These are phyloP conservation scores for Stachybotrys chartarum DNA, from an alignment of 2,329 filamentous ascomycete species.

Conservation along the genomic window DNA sequence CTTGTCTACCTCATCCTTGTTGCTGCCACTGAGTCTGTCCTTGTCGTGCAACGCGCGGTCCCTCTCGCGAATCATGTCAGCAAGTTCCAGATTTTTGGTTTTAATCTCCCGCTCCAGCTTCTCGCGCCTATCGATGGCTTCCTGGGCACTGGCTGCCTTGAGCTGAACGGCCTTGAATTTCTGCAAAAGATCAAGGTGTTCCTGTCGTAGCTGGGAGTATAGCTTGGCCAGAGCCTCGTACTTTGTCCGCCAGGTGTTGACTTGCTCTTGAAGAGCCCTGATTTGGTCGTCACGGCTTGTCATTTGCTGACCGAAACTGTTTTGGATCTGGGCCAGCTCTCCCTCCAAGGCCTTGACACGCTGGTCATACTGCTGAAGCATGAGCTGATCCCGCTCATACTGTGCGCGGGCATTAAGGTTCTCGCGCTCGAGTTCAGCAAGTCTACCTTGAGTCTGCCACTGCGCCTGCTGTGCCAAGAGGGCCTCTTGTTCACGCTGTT, in stretches of 20 bases:
- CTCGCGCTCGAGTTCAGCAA: slow-evolving; percentile 91
- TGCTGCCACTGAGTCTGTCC: slow-evolving; percentile 76
- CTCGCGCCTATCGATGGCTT: slow-evolving; percentile 90
- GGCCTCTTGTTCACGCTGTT: slow-evolving; percentile 84
- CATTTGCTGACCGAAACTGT: slow-evolving; percentile 78
- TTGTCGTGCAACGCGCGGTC: slow-evolving; percentile 91
- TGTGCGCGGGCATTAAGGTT: slow-evolving; percentile 91
- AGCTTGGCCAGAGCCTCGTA: slow-evolving; percentile 95
- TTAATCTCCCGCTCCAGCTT: slow-evolving; percentile 97
- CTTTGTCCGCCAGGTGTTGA: slow-evolving; percentile 95
- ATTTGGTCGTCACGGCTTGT: slow-evolving; percentile 93
- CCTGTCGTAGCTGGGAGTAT: slow-evolving; percentile 90
- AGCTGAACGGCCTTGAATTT: slow-evolving; percentile 96
- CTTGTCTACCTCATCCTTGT: slow-evolving; percentile 92
- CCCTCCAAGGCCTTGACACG: slow-evolving; percentile 88
- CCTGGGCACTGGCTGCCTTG: slow-evolving; percentile 93
- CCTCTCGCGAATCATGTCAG: slow-evolving; percentile 96
- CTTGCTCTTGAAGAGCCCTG: slow-evolving; percentile 84
- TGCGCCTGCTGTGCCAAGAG: slow-evolving; percentile 82
- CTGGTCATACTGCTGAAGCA: slow-evolving; percentile 94
- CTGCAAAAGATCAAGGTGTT: slow-evolving; percentile 89
- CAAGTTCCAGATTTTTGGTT: slow-evolving; percentile 97
- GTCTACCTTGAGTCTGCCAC: slow-evolving; percentile 89
- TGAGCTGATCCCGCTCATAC: slow-evolving; percentile 93
- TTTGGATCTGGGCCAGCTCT: slow-evolving; percentile 75